These are phyloP conservation scores for Neonectria hederae DNA, from an alignment of 2,329 filamentous ascomycete genomes.

Conservation along the genomic window DNA sequence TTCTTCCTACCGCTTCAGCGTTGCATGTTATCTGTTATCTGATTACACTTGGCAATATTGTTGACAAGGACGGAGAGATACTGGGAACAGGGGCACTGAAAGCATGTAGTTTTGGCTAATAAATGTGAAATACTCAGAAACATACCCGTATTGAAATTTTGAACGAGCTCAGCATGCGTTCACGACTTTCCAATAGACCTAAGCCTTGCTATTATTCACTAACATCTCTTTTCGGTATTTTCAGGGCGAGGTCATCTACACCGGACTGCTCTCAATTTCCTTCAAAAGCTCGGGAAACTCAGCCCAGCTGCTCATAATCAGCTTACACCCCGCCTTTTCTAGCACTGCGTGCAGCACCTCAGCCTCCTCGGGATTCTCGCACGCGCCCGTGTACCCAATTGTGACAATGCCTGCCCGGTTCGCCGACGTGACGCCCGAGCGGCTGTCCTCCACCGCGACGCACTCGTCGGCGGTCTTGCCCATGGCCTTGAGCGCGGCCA, in stretches of 20 bases:
- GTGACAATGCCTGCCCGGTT: constrained; percentile 3
- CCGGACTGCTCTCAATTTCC: background rate
- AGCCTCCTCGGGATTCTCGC: background rate
- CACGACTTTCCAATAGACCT: background rate
- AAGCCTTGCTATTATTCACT: background rate
- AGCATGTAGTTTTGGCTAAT: background rate
- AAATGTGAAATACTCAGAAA: background rate
- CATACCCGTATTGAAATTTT: background rate
- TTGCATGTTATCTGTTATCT: background rate
- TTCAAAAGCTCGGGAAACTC: constrained; percentile 3
- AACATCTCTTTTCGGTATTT: background rate
- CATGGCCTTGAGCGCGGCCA: constrained; percentile 5
- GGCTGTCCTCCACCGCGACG: constrained; percentile 5
- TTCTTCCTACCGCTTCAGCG: background rate
- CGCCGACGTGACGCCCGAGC: constrained; percentile 1
- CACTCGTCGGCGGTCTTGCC: background rate
- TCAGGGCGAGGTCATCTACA: background rate
- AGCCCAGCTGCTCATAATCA: constrained; percentile 4
- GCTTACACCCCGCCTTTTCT: background rate
- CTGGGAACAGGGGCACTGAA: background rate
- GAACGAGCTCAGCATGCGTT: too few relatives aligned
- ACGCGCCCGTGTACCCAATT: constrained; percentile 3
- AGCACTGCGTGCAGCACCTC: background rate
- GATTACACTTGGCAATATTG: too few relatives aligned
- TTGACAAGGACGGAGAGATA: background rate